A percentile compares a stretch with the other conserved stretches of the same genome.
phyloP scores from a whole-genome alignment of 306 rosid genomes.

The Citrullus colocynthis region DNA sequence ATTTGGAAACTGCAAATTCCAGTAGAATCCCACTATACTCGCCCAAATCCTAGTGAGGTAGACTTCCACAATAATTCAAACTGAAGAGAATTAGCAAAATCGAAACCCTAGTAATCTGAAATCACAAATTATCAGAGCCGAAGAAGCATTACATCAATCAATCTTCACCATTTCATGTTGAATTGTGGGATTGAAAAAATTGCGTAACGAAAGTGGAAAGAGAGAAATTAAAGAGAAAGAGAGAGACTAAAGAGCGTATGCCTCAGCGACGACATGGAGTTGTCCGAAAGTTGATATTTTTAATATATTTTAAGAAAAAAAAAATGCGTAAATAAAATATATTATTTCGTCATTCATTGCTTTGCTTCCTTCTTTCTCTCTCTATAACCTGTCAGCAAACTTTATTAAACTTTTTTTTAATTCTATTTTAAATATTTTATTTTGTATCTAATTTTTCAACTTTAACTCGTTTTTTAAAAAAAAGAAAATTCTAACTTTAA shows the following conservation, averaged over 20 bases:
- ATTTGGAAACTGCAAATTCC: conserved; percentile 35
- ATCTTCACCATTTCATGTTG: conserved; percentile 20
- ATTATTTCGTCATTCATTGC: conserved; percentile 3
- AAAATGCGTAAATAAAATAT: conserved; percentile 2
- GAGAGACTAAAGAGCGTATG: conserved; percentile 2
- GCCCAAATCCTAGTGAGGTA: conserved; percentile 41
- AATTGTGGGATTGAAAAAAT: conserved; percentile 46
- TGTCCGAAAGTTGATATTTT: conserved; percentile 26
- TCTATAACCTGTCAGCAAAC: neutral
- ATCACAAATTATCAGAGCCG: conserved; percentile 21
- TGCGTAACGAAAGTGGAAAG: conserved; percentile 25
- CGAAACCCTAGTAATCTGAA: conserved; percentile 25
- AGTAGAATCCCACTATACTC: conserved; percentile 29
- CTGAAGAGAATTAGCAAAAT: neutral
- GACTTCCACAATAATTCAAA: conserved; percentile 15
- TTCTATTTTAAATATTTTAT: neutral
- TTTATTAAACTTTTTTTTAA: neutral
- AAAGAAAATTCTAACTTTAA: neutral
- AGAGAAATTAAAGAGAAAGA: conserved; percentile 19
- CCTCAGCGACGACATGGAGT: conserved; percentile 25
- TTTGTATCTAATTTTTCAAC: neutral
- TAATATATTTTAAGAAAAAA: conserved; percentile 1
- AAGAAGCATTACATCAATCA: conserved; percentile 28
- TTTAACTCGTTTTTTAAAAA: neutral
- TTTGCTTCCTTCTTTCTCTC: neutral